Evolutionary conservation across 2,329 filamentous ascomycete species (phyloP).

Genomic region (Fusarium burgessii): DNA sequence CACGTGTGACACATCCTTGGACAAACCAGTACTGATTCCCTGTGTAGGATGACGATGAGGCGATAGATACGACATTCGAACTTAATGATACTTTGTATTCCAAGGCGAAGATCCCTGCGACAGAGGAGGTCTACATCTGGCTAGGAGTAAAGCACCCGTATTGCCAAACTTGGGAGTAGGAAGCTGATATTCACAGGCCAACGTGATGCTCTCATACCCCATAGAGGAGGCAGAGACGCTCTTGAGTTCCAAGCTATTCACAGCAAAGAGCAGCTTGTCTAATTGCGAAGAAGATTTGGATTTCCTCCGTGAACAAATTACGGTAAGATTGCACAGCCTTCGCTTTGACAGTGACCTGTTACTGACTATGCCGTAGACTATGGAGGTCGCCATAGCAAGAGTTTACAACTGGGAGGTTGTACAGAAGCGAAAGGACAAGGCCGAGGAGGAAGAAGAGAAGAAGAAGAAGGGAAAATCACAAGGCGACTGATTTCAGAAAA

Average conservation of each 20-base stretch:
- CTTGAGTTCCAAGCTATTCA: constrained; percentile 79
- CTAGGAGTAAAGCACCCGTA: constrained; percentile 74
- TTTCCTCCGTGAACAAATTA: constrained; percentile 96
- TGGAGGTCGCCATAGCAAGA: constrained; percentile 94
- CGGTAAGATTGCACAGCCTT: constrained; percentile 66
- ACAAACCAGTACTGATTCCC: constrained; percentile 34
- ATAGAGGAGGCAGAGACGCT: constrained; percentile 87
- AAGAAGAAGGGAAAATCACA: constrained; percentile 52
- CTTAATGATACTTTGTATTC: constrained; percentile 96
- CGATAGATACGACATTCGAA: constrained; percentile 93
- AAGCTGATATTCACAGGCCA: constrained; percentile 70
- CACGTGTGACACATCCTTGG: neutral
- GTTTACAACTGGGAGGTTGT: constrained; percentile 99
- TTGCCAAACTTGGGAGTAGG: neutral
- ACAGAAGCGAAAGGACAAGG: constrained; percentile 91
- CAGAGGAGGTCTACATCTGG: constrained; percentile 96
- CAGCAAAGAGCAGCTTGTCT: constrained; percentile 81
- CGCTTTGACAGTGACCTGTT: neutral
- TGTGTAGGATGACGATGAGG: constrained; percentile 66
- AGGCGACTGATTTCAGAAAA: constrained; percentile 36
- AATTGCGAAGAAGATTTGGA: constrained; percentile 97
- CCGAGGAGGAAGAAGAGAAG: constrained; percentile 65
- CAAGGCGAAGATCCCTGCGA: constrained; percentile 83
- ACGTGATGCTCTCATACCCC: constrained; percentile 97
- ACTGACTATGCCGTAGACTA: constrained; percentile 69